Base-by-base conservation (phyloP, 169 alveolate genomes). In the Cryptosporidium ryanae region DNA sequence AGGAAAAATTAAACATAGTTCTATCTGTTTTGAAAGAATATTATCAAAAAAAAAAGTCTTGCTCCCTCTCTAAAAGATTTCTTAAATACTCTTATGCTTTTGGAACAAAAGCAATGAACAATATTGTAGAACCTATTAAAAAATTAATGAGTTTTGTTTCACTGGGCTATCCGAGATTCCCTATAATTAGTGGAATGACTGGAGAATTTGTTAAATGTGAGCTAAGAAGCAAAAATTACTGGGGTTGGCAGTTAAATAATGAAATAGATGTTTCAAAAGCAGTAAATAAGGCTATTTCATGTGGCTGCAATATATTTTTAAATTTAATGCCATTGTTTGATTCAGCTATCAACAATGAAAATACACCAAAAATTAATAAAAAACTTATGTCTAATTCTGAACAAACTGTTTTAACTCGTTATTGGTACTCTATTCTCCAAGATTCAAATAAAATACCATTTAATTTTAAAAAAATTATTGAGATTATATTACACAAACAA, bases 161-260 rank as follows among this genome's bases (percentile, higher is more conserved):
- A 64, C 66, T 89, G 18, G 64, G 64, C 4, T 63, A 65, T 25
- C 94, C 94, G 7, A 23, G 55, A 17, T 44, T 90, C 17, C 90
- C 92, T 34, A 48, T 90, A 66, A 84, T 92, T 48, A 65, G 91
- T 64, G 91, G 91, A 25, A 67, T 82, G 8, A 89, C 94, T 25
- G 94, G 94, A 0, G 90, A 76, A 18, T 57, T 76, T 59, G 87
- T 76, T 8, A 57, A n/a, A 43, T 44, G 59, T 27, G 87, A 76
- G 34, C 29, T 76, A 38, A 57, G 25, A 38, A 76, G 64, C 15
- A 38, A 70, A 43, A 76, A 61, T 12, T 76, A 76, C 18, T 76
- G 87, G 87, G 87, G 76, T 4, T 76, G 87, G 87, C 87, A 76
- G 25, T 23, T 76, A 31, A 61, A 59, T 59, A 61, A 76, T 12